Base-by-base conservation (phyloP, 345 rosid species). In the Citrus reticulata region DNA sequence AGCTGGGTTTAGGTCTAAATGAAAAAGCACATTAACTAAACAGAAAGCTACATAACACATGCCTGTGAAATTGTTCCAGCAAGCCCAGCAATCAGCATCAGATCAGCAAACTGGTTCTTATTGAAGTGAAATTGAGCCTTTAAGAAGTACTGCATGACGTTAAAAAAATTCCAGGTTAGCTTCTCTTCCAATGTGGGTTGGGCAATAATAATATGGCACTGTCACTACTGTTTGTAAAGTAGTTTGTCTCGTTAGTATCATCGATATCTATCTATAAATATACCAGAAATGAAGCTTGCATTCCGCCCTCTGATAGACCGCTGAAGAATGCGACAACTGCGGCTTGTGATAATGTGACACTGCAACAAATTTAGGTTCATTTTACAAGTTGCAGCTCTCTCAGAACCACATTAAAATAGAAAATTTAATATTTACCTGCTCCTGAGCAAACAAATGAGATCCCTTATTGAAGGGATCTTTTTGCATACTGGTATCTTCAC, bases 61-160 rank as follows among this genome's bases (percentile, higher is more conserved):
- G 84, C 98, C 90, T 95, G 99, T 70, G 95, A 84, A 82, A 90
- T 60, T 66, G 92, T 81, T 57, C 87, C 88, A n/a, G 88, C 78
- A 81, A 88, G 62, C 30, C 92, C 89, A 37, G 71, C 2, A 59
- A 93, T 79, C 72, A 95, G 79, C 85, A 95, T 61, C 34, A 93
- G 85, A 81, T 91, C 93, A 72, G 99, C 98, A 77, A 89, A 93
- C 81, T 93, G 89, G 77, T 87, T 81, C 81, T 93, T 92, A 89
- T 83, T 84, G 84, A 89, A 95, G 76, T 92, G 96, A 77, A 95
- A 95, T 39, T 92, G 97, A 10, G 99, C 99, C 88, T 92, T 95
- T 80, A 91, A 70, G 87, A 82, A 93, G 83, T 86, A 95, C 99
- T 93, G 90, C 90, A 90, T 32, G 22, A 63, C 1, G 68, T 22